A percentile compares a stretch with the other conserved stretches of the same genome.
Conservation (phyloP, 108 stramenopile species). For the Discostella pseudostelligera region DNA sequence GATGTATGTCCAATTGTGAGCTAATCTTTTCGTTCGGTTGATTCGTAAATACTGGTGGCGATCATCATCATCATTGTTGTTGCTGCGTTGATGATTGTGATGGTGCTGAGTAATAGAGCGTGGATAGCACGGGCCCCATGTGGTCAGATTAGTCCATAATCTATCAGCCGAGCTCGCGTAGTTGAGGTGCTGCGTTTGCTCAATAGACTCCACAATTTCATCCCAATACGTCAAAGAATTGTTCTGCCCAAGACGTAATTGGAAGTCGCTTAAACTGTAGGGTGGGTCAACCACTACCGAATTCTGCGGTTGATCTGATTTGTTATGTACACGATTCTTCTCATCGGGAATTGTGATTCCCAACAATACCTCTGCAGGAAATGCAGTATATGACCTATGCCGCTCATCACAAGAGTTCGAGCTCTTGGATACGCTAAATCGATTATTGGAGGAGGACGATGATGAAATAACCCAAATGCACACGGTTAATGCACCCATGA, state of each 20-base stretch:
- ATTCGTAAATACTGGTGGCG: too few relatives aligned
- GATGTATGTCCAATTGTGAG: constrained; percentile 16
- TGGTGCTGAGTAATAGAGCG: constrained; percentile 1
- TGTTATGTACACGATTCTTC: too few relatives aligned
- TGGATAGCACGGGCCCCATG: constrained; percentile 47
- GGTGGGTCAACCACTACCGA: not conserved
- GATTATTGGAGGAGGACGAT: too few relatives aligned
- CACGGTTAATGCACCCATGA: not conserved
- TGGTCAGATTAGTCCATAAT: constrained; percentile 7
- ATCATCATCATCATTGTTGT: not conserved
- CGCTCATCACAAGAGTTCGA: too few relatives aligned
- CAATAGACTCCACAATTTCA: not conserved
- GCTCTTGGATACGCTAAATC: too few relatives aligned
- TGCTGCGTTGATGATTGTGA: not conserved
- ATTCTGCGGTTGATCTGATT: too few relatives aligned
- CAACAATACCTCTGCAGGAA: too few relatives aligned
- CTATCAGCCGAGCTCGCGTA: not conserved
- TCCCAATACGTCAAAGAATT: not conserved
- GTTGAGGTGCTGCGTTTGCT: not conserved
- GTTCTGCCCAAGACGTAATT: not conserved
- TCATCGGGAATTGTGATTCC: not conserved
- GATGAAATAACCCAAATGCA: not conserved
- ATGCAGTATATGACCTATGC: too few relatives aligned
- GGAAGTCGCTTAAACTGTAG: constrained; percentile 1
- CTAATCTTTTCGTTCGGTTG: too few relatives aligned